Conservation (phyloP, 176 grass and related monocot species). For the Aegilops umbellulata region DNA sequence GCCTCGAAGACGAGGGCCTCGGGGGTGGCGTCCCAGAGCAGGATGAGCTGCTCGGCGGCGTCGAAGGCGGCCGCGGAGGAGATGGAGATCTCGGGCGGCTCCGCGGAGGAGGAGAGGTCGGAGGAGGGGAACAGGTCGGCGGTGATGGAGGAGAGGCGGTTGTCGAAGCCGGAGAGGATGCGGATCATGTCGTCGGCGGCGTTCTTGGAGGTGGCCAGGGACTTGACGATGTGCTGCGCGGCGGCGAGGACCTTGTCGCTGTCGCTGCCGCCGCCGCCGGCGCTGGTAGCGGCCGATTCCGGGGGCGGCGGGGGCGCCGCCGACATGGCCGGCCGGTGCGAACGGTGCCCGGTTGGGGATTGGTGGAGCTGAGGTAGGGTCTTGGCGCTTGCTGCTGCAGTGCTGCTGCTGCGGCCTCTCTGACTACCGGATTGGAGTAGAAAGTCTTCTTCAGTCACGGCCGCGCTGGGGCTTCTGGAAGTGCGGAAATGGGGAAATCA, state of each 20-base stretch:
- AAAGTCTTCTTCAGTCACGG: no score
- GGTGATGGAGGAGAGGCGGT: slow-evolving; percentile 70
- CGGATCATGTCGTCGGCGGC: slow-evolving; percentile 94
- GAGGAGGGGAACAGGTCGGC: slow-evolving; percentile 44
- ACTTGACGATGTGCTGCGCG: slow-evolving; percentile 92
- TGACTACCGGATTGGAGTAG: slow-evolving; percentile 28
- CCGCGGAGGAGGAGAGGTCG: background rate
- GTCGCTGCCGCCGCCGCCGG: background rate
- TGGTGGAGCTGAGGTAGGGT: background rate
- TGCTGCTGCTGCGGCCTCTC: background rate
- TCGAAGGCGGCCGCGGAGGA: slow-evolving; percentile 37
- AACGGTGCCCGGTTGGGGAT: background rate
- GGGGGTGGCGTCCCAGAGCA: slow-evolving; percentile 61
- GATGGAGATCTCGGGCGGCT: background rate
- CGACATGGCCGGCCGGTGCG: slow-evolving; percentile 13
- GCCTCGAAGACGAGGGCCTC: slow-evolving; percentile 77
- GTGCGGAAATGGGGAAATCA: no score
- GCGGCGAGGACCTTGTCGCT: slow-evolving; percentile 88
- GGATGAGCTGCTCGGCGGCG: slow-evolving; percentile 64
- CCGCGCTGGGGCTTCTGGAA: no score
- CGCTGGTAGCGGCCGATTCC: slow-evolving; percentile 10
- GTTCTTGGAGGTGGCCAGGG: slow-evolving; percentile 90
- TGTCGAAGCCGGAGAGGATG: slow-evolving; percentile 91
- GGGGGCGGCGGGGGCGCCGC: slow-evolving; percentile 30
- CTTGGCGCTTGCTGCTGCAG: background rate